Base-by-base conservation (phyloP, 495 filamentous ascomycete genomes). In the Aspergillus mulundensis region DNA sequence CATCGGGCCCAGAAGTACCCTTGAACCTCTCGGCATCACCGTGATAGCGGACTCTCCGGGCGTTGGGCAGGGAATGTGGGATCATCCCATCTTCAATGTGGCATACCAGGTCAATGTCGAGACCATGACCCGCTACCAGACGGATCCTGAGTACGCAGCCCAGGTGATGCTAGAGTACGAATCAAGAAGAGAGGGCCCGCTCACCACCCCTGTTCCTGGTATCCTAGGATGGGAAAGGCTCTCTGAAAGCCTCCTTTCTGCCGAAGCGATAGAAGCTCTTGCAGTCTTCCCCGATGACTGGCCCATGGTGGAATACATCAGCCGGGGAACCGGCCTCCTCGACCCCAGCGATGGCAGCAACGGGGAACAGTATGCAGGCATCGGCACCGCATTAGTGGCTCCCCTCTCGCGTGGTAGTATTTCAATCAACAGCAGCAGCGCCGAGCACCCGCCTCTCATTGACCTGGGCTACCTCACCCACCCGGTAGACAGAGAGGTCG, bases 251-350 rank as follows among this genome's bases (percentile, higher is more conserved):
- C 32, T n/a, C 0, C 54, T 71, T 15, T 67, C 62, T 8, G 16
- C 32, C 1, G 25, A 50, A 38, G 57, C 43, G 63, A 18, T 14
- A 48, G 1, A 67, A 62, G 40, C 73, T 82, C 11, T 57, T 54
- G 20, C 49, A 44, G 46, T 16, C 5, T 80, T 79, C 49, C 74
- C 81, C 0, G 8, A 52, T 0, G 82, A 85, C 61, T 86, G 83
- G 82, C 84, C 82, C 0, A 79, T 84, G 16, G 54, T 84, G 15
- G 80, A 77, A 77, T 50, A 77, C 75, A 50, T 79, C 71, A 0
- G 61, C 8, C 25, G 25, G 4, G 25, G 4, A 8, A 8, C 25
- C 8, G 8, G 25, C 25, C 25, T 28, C 25, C 25, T 28, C 25
- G 25, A 28, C 25, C 25, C 25, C 25, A 28, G 73, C 75, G 0